Evolutionary conservation across 176 grass and related monocot genomes (phyloP), one percentile per base, ranked within the genome.

Genomic region (Saccharum spontaneum): DNA sequence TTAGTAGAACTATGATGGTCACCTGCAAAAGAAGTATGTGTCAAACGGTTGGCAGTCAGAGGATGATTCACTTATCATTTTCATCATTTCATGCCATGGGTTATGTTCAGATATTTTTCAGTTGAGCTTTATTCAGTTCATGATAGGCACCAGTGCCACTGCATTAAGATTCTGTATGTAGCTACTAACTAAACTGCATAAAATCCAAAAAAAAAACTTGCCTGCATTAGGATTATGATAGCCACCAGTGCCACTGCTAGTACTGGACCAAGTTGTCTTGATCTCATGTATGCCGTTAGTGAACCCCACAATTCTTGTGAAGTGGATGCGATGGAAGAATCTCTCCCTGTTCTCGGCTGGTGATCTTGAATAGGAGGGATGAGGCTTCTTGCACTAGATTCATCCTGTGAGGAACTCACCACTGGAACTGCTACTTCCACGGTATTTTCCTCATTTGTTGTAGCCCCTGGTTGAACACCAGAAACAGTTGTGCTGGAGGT

Each of bases 141-240:
- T 49, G 46, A 28, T 28, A 28, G 28, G 28, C 28, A 1, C 28
- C 46, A 16, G 46, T 16, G 28, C 28, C 28, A 16, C 16, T 49
- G 5, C 46, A 49, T 49, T 49, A 49, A 49, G 46, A 49, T 49
- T 49, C 3, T 15, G 46, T 49, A 49, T 49, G 46, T 16, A 49
- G 46, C 46, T 49, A 15, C 46, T 49, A 28, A 28, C 28, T 28
- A 6, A 50, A 17, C 48, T 50, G 48, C 16, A 66, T 18, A n/a
- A 81, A 76, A 49, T 48, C 17, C 22, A 73, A 48, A 81, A 75
- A 63, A 90, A 75, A 63, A 36, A 90, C 84, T 88, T 94, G 70
- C 97, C 90, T 99, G 97, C 90, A 90, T 89, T 69, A 97, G 76
- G 81, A 97, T 79, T 69, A 97, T 74, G 54, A 99, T 20, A 68